Evolutionary conservation across 495 filamentous ascomycete species (phyloP), one percentile per base, ranked within the genome.

Genomic region (Xylaria grammica): DNA sequence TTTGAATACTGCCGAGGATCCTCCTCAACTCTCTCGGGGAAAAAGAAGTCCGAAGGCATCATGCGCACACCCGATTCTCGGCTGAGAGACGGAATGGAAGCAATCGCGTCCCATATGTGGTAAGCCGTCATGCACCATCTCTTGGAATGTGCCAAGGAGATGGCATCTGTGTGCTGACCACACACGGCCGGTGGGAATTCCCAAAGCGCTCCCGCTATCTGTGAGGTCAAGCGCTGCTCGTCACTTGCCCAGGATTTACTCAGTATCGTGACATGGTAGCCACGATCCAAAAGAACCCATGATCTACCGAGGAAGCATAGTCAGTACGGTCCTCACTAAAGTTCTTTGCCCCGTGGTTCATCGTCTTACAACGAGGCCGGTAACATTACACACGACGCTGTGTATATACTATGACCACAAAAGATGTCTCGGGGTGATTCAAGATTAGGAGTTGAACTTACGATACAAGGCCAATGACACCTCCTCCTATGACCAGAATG

Each of bases 201-300:
- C 82, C 82, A 85, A 1, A 85, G 72, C 3, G 82, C 81, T 10
- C 81, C 82, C 4, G 79, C 78, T 26, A 82, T 77, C 62, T 85
- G 82, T 6, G 82, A 84, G 10, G 82, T 83, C 17, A 85, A 69
- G 7, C 81, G 78, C 42, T 76, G 68, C 22, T 72, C 60, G 26
- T 69, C 60, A 45, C 62, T 76, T 17, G 72, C 79, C 79, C 80
- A 85, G 36, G 79, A 72, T 46, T 73, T 78, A 27, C 81, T 75
- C 29, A 84, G 54, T 30, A 85, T 72, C 13, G 81, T 84, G 50
- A 84, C 82, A 11, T 71, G 70, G 70, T 82, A 83, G 36, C 82
- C 82, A 20, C 67, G 67, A 59, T 85, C 82, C 9, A 84, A 75
- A 13, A 84, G 73, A 9, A 75, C 63, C 82, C 82, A 85, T 6